Conservation (phyloP, 257 asterid species). For the Solanum tarijense region DNA sequence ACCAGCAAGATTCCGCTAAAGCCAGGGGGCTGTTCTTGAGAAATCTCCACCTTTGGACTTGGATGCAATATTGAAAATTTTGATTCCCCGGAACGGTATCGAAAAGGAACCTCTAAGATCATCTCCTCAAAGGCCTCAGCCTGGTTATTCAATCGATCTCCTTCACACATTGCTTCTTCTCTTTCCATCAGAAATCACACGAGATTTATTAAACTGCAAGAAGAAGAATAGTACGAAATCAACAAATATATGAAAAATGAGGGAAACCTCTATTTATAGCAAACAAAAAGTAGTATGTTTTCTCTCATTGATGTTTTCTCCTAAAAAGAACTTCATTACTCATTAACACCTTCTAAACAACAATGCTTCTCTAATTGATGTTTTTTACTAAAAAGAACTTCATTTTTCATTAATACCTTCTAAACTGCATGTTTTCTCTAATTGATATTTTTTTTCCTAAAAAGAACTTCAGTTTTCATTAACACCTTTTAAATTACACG, state of each 20-base stretch:
- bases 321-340: too few relatives aligned
- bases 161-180: neutral
- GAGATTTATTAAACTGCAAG: neutral
- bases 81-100: too few relatives aligned
- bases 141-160: neutral
- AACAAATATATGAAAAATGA: neutral
- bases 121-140: neutral
- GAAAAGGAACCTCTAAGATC: neutral
- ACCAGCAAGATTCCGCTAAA: neutral
- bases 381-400: too few relatives aligned
- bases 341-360: too few relatives aligned
- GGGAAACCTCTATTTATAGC: neutral
- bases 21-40: constrained; percentile 8
- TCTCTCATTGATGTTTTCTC: too few relatives aligned
- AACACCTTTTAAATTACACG: too few relatives aligned
- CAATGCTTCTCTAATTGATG: too few relatives aligned
- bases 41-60: neutral
- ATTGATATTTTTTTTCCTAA: too few relatives aligned
- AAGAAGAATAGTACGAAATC: neutral
- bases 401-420: too few relatives aligned
- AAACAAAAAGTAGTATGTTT: too few relatives aligned
- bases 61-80: constrained; percentile 2
- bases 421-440: too few relatives aligned
- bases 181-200: neutral
- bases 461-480: too few relatives aligned